These are phyloP conservation scores for Paspalum vaginatum DNA, from an alignment of 176 grass and related monocot species.

Conservation along the genomic window DNA sequence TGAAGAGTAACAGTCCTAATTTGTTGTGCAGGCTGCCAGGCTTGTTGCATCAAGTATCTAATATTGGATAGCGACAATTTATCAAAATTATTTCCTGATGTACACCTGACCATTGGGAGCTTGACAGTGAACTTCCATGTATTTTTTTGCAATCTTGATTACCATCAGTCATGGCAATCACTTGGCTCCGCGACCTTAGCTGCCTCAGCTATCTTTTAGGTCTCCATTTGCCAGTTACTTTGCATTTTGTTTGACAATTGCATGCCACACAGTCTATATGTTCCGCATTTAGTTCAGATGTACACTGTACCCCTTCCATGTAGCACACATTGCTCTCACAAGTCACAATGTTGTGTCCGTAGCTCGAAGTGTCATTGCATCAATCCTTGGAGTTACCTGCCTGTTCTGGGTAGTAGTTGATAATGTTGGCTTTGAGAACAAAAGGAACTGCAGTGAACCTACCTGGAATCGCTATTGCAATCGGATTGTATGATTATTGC, in stretches of 20 bases:
- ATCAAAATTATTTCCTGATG: conserved; percentile 81
- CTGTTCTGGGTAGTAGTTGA: conserved; percentile 86
- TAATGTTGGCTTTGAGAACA: conserved; percentile 75
- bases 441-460: conserved; percentile 68
- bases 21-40: conserved; percentile 61
- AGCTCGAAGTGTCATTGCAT: conserved; percentile 95
- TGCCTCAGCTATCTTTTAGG: conserved; percentile 92
- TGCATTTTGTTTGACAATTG: not conserved
- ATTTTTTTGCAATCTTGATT: conserved; percentile 81
- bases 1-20: not conserved
- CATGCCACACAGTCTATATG: not conserved
- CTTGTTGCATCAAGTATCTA: conserved; percentile 94
- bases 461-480: conserved; percentile 76
- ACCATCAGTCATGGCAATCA: conserved; percentile 82
- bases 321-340: not conserved
- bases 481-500: conserved; percentile 89
- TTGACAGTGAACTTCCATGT: conserved; percentile 62
- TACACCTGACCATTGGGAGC: conserved; percentile 63
- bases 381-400: conserved; percentile 72
- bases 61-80: conserved; percentile 94
- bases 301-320: not conserved
- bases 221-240: conserved; percentile 8
- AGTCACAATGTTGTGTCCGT: conserved; percentile 20
- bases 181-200: conserved; percentile 90
- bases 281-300: not conserved